A percentile compares a stretch with the other conserved stretches of the same genome.
Evolutionary conservation across 2,329 filamentous ascomycete genomes (phyloP).

Genomic region (Neonectria faginata): DNA sequence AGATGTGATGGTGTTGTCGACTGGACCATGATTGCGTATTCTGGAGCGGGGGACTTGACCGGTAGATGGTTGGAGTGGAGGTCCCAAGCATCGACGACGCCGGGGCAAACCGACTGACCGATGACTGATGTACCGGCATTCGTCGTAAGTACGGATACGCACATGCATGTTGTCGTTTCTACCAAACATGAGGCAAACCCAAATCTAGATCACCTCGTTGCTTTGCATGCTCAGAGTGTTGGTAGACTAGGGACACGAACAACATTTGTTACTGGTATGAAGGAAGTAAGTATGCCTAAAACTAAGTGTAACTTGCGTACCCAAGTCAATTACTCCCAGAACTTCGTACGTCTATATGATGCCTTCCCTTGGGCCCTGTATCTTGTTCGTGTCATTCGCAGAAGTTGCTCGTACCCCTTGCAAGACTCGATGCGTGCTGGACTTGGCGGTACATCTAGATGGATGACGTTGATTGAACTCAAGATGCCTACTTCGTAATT

Average conservation of each 20-base stretch:
- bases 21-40: not conserved
- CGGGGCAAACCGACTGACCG: not conserved
- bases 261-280: no score
- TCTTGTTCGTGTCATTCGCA: not conserved
- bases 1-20: constrained; percentile 11
- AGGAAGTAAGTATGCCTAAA: not conserved
- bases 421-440: not conserved
- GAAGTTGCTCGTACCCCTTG: no score
- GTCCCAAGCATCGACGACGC: no score
- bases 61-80: no score
- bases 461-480: not conserved
- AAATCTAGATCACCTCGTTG: constrained; percentile 7
- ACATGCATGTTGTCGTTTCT: not conserved
- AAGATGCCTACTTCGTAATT: not conserved
- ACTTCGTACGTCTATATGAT: not conserved
- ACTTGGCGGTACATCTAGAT: not conserved
- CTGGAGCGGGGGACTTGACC: no score
- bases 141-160: no score
- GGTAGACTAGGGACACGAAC: no score
- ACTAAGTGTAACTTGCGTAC: not conserved
- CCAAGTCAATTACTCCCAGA: not conserved
- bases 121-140: constrained; percentile 1
- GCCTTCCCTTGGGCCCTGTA: not conserved
- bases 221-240: not conserved
- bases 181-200: not conserved